Evolutionary conservation across 441 rosid genomes (phyloP), one percentile per base, ranked within the genome.

Genomic region (Biscutella auriculata): DNA sequence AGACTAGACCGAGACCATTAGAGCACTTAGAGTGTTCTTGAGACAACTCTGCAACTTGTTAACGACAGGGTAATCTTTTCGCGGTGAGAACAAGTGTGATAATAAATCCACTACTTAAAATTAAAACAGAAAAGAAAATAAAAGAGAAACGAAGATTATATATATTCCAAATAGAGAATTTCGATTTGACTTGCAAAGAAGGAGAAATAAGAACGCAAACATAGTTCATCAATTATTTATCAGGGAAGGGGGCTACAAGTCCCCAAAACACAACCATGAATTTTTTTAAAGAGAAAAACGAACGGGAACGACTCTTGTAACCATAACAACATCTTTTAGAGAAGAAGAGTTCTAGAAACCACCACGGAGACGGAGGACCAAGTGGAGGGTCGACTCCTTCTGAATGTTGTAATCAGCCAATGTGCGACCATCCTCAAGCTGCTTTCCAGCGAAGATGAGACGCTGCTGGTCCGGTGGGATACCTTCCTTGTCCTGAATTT

Each of bases 281-380:
- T n/a, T 25, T 5, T 47, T 32, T n/a, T n/a, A n/a, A n/a, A n/a
- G 4, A 42, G 3, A 6, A 17, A 29, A 51, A 34, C 28, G 32
- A 53, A 56, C 21, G 6, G 1, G 5, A 26, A 19, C 39, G 6
- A 11, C 35, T 27, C n/a, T 2, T 9, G 30, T 6, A 9, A 9
- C 28, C 11, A 39, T 6, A 27, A 17, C 5, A 48, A 43, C 57
- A 19, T 9, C 23, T 23, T 10, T n/a, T 16, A 41, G 2, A 14
- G 8, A 12, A 11, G 0, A 0, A 16, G 4, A 28, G 13, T 6
- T 2, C 44, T 32, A 78, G 74, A 63, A 54, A 15, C 85, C 85
- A 45, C 86, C 86, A 54, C 83, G 81, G 0, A 81, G 83, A 71
- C 83, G 81, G n/a, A 81, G 65, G 47, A 80, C 82, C 45, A 80